Evolutionary conservation across 1,139 yeast genomes (phyloP).

Genomic region (Diutina sp.): DNA sequence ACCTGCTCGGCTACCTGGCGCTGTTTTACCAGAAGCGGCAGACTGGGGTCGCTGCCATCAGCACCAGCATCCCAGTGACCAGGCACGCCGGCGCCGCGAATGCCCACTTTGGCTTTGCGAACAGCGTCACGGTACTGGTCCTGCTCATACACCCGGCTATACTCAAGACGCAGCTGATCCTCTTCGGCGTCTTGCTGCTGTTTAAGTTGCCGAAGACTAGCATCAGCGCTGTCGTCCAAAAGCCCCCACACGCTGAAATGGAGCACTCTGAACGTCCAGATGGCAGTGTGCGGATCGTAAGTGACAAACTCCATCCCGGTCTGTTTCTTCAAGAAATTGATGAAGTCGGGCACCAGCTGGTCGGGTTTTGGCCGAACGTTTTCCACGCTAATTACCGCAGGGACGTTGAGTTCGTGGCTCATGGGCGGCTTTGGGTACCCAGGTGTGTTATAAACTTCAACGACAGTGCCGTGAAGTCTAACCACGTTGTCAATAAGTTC

Average conservation of each 20-base stretch:
- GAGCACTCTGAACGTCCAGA: slow-evolving; percentile 74
- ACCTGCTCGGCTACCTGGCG: slow-evolving; percentile 17
- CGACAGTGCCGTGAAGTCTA: slow-evolving; percentile 40
- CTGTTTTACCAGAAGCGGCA: slow-evolving; percentile 5
- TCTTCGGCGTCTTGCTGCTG: slow-evolving; percentile 14
- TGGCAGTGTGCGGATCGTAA: slow-evolving; percentile 63
- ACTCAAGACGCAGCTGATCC: slow-evolving; percentile 13
- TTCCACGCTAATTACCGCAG: slow-evolving; percentile 61
- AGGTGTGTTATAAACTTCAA: slow-evolving; percentile 43
- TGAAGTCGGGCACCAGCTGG: slow-evolving; percentile 15
- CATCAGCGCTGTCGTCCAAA: slow-evolving; percentile 43
- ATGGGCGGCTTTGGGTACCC: slow-evolving; percentile 37
- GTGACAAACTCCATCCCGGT: slow-evolving; percentile 68
- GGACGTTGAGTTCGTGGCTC: slow-evolving; percentile 72
- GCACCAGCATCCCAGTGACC: slow-evolving; percentile 20
- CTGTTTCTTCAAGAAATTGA: slow-evolving; percentile 36
- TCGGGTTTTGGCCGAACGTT: slow-evolving; percentile 22
- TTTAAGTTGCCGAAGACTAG: background rate
- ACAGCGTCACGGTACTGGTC: slow-evolving; percentile 19
- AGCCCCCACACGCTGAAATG: slow-evolving; percentile 95
- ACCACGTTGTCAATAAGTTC: slow-evolving; percentile 22
- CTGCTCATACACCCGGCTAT: slow-evolving; percentile 17
- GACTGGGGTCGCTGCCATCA: slow-evolving; percentile 6
- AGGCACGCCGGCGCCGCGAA: slow-evolving; percentile 20
- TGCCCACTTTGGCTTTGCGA: slow-evolving; percentile 21